A percentile compares a stretch with the other conserved stretches of the same genome.
phyloP scores from a whole-genome alignment of 441 rosid genomes.

The Populus hybrid region DNA sequence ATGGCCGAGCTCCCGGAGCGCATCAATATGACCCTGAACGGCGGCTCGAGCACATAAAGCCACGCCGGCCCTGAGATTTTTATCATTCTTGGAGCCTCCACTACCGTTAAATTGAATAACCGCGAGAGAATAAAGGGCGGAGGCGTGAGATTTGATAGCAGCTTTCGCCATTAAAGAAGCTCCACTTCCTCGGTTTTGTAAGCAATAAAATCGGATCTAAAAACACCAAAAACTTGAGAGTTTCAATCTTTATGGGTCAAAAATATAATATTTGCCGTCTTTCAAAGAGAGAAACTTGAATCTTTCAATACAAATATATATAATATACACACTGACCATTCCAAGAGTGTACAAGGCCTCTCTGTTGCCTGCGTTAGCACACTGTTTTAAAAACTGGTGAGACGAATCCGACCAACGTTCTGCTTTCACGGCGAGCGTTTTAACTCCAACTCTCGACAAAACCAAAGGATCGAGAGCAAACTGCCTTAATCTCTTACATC shows the following conservation, averaged over 20 bases:
- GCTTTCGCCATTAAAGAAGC: constrained; percentile 84
- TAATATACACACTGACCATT: constrained; percentile 43
- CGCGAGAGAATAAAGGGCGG: constrained; percentile 78
- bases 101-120: constrained; percentile 95
- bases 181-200: constrained; percentile 55
- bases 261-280: background rate
- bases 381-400: constrained; percentile 63
- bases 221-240: background rate
- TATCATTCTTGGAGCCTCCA: constrained; percentile 62
- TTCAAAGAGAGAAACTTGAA: background rate
- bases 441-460: constrained; percentile 47
- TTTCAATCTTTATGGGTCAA: background rate
- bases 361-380: constrained; percentile 59
- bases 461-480: constrained; percentile 51
- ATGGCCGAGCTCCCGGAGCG: constrained; percentile 83
- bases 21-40: constrained; percentile 67
- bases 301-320: background rate
- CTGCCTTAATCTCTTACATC: constrained; percentile 59
- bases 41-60: constrained; percentile 80
- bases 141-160: constrained; percentile 68
- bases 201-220: constrained; percentile 91
- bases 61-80: constrained; percentile 71
- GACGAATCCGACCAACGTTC: constrained; percentile 63
- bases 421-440: constrained; percentile 46
- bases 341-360: constrained; percentile 79